Evolutionary conservation across 306 rosid species (phyloP).

Genomic region (Crataegus laevigata): DNA sequence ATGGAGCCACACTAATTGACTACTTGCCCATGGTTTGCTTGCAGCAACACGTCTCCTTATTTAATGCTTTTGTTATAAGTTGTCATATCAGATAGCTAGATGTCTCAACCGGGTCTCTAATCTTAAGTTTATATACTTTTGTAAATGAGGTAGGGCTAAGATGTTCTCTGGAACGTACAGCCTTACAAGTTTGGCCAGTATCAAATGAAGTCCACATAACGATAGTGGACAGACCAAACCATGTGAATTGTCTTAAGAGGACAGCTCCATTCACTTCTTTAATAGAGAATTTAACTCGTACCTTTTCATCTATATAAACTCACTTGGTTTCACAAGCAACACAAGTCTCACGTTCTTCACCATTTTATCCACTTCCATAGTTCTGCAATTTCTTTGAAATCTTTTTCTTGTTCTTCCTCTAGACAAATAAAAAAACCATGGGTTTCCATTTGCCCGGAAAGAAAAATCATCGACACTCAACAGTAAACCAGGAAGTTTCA

Average conservation of each 20-base stretch:
- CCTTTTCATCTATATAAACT: constrained; percentile 21
- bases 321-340: constrained; percentile 4
- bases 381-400: not conserved
- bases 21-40: not conserved
- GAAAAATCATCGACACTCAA: not conserved
- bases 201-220: not conserved
- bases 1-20: too few species aligned
- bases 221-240: constrained; percentile 16
- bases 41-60: not conserved
- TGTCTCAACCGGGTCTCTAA: constrained; percentile 3
- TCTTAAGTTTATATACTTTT: not conserved
- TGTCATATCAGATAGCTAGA: not conserved
- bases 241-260: constrained; percentile 20
- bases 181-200: not conserved
- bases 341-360: not conserved
- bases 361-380: not conserved
- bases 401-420: not conserved
- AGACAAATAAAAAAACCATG: constrained; percentile 6
- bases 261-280: not conserved
- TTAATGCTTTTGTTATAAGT: not conserved
- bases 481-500: not conserved
- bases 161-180: not conserved
- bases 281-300: not conserved
- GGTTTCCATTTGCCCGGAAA: constrained; percentile 16
- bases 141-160: constrained; percentile 2